A percentile compares a stretch with the other conserved stretches of the same genome.
Conservation (phyloP, 2,329 filamentous ascomycete species). For the Pseudogymnoascus sp. region DNA sequence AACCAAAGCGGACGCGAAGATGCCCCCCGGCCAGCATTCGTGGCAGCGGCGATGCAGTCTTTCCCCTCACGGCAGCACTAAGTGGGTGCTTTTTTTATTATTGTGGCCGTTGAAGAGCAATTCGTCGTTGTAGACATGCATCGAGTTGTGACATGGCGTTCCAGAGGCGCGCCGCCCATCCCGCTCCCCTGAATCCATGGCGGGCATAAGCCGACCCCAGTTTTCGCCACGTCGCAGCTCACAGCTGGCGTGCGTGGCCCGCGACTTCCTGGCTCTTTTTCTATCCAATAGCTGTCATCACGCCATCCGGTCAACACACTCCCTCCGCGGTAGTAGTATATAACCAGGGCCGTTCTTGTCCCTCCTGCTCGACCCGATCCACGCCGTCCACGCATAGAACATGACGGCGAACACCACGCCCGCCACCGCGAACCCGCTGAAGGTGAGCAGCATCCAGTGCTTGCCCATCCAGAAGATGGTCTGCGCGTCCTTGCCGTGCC, state of each 20-base stretch:
- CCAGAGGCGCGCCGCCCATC: neutral
- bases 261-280: neutral
- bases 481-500: slow-evolving; percentile 40
- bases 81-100: neutral
- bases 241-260: neutral
- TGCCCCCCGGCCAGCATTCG: neutral
- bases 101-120: neutral
- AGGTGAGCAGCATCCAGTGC: slow-evolving; percentile 31
- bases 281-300: neutral
- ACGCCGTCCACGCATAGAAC: neutral
- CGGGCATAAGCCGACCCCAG: neutral
- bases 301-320: neutral
- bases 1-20: neutral
- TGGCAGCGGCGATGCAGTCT: neutral
- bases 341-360: neutral
- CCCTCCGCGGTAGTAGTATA: neutral
- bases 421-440: slow-evolving; percentile 27
- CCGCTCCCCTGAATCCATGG: neutral
- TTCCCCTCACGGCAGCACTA: neutral
- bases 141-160: neutral
- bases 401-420: slow-evolving; percentile 17
- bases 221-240: neutral
- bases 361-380: neutral
- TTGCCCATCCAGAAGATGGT: slow-evolving; percentile 42
- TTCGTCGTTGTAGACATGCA: slow-evolving; percentile 1